Base-by-base conservation (phyloP, 2,329 filamentous ascomycete species). In the Phyllosticta citribraziliensis region DNA sequence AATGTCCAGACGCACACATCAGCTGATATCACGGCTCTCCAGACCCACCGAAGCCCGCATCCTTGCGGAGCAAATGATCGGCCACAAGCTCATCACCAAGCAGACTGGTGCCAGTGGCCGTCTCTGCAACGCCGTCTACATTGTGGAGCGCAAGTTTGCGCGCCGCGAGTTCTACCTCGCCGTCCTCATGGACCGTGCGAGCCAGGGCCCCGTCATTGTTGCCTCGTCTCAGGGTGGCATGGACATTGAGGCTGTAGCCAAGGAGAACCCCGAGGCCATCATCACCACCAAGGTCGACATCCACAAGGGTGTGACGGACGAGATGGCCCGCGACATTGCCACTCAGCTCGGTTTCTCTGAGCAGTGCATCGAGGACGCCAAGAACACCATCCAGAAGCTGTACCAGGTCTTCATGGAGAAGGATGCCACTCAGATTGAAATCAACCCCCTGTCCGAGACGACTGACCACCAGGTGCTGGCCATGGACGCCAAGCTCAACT, bases 41-140 rank as follows among this genome's bases (percentile, higher is more conserved):
- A 86, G 84, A 64, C 90, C 94, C 63, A 92, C 91, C 70, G 84
- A 87, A 83, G 94, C 94, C 73, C 89, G 91, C 83, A 96, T 97
- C 86, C 96, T 99, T 75, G 93, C 94, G 69, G 85, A 93, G 70
- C 92, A 99, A 82, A 99, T 99, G 94, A 97, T 99, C 78, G 94
- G 94, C 74, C 93, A 99, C 82, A 97, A 97, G 80, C 91, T 99
- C 78, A 85, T 99, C 79, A 99, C 94, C 78, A 99, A 99, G 86
- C 94, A 99, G 83, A 99, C 94, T 63, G 94, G 94, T 76, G 90
- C 93, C 69, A 84, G 79, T 70, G 94, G 94, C 74, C 91, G 94
- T 76, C 85, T 96, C 75, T 99, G 94, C 85, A 97, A 89, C 79
- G 85, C 92, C 66, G 94, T 99, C 75, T 97, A 96, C 83, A 97